Base-by-base conservation (phyloP, 2,329 filamentous ascomycete genomes). In the Didymella glomerata region DNA sequence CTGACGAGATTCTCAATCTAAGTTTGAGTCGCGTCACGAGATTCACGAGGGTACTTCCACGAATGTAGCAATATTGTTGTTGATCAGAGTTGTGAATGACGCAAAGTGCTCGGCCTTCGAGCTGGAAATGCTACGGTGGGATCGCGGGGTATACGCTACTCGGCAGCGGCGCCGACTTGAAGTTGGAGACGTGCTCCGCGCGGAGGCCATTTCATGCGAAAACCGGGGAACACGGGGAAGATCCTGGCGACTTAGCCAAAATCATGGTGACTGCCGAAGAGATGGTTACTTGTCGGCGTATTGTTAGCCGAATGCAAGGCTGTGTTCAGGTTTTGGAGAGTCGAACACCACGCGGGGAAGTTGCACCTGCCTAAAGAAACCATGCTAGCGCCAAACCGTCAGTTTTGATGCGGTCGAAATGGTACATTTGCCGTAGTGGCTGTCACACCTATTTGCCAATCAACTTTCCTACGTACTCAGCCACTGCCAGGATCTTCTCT, bases 401-500 rank as follows among this genome's bases (percentile, higher is more conserved):
- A 42, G 14, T 14, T 11, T 7, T 5, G 9, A 9, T 3, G 22
- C 22, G 27, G 4, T 44, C 14, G 14, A 44, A 44, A 3, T 10
- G 24, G 22, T 44, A 4, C 6, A 27, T 27, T 27, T 27, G 14
- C 41, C 24, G 24, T n/a, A n/a, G 7, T 9, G 13, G 24, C 22
- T 27, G 22, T 24, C 20, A 41, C 6, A n/a, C 20, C 27, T 54
- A 67, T 47, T 62, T 68, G 3, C 63, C 68, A 27, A 76, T 47
- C 3, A 69, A 24, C 27, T 62, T 62, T 3, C 67, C 67, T 3
- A 77, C 62, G 58, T 70, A 65, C 41, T 77, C 75, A 0, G 75
- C 75, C 42, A 79, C 65, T 10, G 71, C 75, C 42, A 78, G 49
- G 44, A 77, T 75, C 63, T 76, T 77, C 65, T 79, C 77, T 56